A percentile compares a stretch with the other conserved stretches of the same genome.
Evolutionary conservation across 257 asterid species (phyloP).

Genomic region (Henckelia pumila): DNA sequence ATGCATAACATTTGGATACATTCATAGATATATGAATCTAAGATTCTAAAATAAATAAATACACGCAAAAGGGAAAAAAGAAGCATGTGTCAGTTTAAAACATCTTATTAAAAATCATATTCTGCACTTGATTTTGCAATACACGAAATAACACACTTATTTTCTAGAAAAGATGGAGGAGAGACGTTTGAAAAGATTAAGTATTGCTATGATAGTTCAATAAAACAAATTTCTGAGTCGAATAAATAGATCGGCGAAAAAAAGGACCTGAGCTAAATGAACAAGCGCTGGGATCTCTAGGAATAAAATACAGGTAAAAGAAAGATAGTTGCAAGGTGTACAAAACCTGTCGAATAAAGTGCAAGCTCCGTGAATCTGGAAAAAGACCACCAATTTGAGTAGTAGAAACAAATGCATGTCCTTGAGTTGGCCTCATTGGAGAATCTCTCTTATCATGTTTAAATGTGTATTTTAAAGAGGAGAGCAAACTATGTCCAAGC

Average conservation of each 20-base stretch:
- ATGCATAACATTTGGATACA: conserved; percentile 1
- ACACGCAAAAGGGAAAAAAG: background rate
- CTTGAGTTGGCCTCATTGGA: conserved; percentile 78
- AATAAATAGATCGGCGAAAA: background rate
- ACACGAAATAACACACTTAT: conserved; percentile 1
- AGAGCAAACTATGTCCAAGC: conserved; percentile 83
- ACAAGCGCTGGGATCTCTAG: too few species aligned
- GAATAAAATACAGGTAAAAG: conserved; percentile 3
- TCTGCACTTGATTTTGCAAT: conserved; percentile 8
- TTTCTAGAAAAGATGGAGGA: conserved; percentile 6
- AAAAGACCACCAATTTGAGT: conserved; percentile 81
- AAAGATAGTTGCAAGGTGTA: conserved; percentile 9
- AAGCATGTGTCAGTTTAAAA: background rate
- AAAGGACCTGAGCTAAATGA: too few species aligned
- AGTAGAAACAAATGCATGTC: conserved; percentile 80
- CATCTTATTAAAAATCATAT: background rate
- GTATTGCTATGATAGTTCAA: conserved; percentile 15
- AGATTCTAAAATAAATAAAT: background rate
- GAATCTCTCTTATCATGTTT: conserved; percentile 79
- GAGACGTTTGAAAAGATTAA: conserved; percentile 5
- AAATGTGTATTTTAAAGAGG: conserved; percentile 73
- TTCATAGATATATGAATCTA: conserved; percentile 16
- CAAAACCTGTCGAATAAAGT: conserved; percentile 83
- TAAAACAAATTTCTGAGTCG: conserved; percentile 15
- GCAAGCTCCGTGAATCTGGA: conserved; percentile 79